phyloP scores from a whole-genome alignment of 805 yeast genomes.

The Cyberlindnera euphorbiae region DNA sequence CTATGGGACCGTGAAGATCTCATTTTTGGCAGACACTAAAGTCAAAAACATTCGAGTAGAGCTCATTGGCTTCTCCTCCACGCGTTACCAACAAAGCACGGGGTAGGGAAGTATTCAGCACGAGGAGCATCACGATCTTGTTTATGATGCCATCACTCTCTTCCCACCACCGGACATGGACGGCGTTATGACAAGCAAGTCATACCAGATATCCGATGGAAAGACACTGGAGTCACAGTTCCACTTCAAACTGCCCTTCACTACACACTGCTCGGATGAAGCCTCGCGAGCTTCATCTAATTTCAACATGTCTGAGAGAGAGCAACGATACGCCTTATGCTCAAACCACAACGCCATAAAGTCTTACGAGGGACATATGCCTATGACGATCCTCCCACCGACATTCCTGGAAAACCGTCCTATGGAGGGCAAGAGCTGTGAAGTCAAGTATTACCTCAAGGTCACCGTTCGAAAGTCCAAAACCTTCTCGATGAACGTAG shows the following conservation, averaged over 20 bases:
- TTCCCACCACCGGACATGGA: conserved; percentile 5
- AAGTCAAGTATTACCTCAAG: conserved; percentile 6
- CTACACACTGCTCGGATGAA: conserved; percentile 4
- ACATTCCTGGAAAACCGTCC: background rate
- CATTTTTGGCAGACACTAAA: background rate
- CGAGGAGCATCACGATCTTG: conserved; percentile 4
- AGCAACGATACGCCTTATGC: too few species aligned
- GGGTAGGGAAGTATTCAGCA: background rate
- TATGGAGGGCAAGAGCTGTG: background rate
- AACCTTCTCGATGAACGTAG: background rate
- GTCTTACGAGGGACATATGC: background rate
- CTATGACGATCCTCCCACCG: conserved; percentile 3
- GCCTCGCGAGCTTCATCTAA: conserved; percentile 2
- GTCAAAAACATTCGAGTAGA: conserved; percentile 6
- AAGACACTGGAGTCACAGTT: conserved; percentile 5
- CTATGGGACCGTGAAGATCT: conserved; percentile 6
- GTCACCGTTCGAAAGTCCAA: conserved; percentile 2
- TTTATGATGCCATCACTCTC: conserved; percentile 6
- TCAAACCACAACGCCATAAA: background rate
- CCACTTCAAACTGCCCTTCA: conserved; percentile 6
- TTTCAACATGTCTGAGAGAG: conserved; percentile 2
- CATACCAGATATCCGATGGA: conserved; percentile 2
- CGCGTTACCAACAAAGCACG: background rate
- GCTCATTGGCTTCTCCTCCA: conserved; percentile 4
- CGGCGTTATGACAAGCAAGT: background rate